phyloP scores from a whole-genome alignment of 352 stramenopile species.

The Globisporangium acanthophoron region DNA sequence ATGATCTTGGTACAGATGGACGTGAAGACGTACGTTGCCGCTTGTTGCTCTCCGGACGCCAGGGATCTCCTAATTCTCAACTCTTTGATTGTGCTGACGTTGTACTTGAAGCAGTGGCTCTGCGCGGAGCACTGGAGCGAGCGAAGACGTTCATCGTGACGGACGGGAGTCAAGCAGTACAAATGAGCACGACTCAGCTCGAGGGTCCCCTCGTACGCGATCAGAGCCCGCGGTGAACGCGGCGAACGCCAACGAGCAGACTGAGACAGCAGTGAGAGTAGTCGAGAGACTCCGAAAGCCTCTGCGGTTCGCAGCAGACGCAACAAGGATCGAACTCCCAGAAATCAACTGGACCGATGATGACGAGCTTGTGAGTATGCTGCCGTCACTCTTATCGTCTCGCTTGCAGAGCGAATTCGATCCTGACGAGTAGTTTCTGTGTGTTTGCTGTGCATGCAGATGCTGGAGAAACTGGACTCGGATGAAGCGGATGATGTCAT shows the following conservation, averaged over 20 bases:
- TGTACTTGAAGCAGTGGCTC: not conserved
- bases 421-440: not conserved
- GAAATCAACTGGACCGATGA: conserved; percentile 53
- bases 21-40: conserved; percentile 3
- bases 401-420: too few species aligned
- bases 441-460: conserved; percentile 11
- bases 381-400: not conserved
- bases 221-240: not conserved
- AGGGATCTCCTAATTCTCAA: not conserved
- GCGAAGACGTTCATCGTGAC: conserved; percentile 2
- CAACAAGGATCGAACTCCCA: conserved; percentile 11
- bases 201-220: not conserved
- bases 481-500: conserved; percentile 3
- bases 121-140: not conserved
- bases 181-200: not conserved
- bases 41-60: not conserved
- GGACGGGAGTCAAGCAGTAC: not conserved
- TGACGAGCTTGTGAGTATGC: conserved; percentile 34
- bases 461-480: conserved; percentile 28
- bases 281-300: not conserved
- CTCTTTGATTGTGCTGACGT: not conserved
- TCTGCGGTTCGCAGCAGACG: not conserved
- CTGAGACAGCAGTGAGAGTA: not conserved
- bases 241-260: not conserved
- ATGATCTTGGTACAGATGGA: conserved; percentile 8